Base-by-base conservation (phyloP, 2,329 filamentous ascomycete genomes). In the Ophiostoma ulmi region DNA sequence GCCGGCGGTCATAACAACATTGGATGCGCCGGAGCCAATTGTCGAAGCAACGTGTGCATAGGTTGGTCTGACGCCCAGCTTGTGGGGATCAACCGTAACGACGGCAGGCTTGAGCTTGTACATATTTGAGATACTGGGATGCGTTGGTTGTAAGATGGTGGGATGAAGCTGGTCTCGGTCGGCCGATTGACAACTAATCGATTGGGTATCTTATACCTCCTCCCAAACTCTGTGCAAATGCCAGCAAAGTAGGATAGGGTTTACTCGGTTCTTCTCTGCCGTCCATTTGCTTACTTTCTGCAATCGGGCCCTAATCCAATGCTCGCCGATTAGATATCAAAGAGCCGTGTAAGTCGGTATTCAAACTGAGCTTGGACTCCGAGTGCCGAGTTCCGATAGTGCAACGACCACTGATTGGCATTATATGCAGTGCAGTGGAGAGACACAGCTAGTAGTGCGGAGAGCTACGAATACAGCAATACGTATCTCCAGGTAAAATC, bases 1-100 rank as follows among this genome's bases (percentile, higher is more conserved):
- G 58, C 72, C 72, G 36, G 72, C 66, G 14, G 72, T 72, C 71
- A 72, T 69, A 6, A 72, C 39, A 10, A 72, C 38, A n/a, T 69
- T 61, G 26, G 67, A 41, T 17, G 31, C 11, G 22, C 71, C 65
- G 26, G 38, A 13, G 13, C 52, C 65, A 20, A 67, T 67, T 39
- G 65, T 44, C 38, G 69, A 55, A 13, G 71, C 69, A n/a, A 70
- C 71, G n/a, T 72, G 71, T 11, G 69, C 70, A 48, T 69, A 72
- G 7, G 48, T 70, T 14, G 71, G 69, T 63, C 71, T 70, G 69
- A 69, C 67, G 10, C 52, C 52, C 44, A 72, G 69, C 67, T 38
- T 39, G 67, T 72, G 44, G 61, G 71, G 71, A 22, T 72, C 71
- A 14, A 22, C 41, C 3, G 69, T 64, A n/a, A 69, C 31, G 20